A percentile compares a stretch with the other conserved stretches of the same genome.
Evolutionary conservation across 2,329 filamentous ascomycete species (phyloP).

Genomic region (Clonostachys sp.): DNA sequence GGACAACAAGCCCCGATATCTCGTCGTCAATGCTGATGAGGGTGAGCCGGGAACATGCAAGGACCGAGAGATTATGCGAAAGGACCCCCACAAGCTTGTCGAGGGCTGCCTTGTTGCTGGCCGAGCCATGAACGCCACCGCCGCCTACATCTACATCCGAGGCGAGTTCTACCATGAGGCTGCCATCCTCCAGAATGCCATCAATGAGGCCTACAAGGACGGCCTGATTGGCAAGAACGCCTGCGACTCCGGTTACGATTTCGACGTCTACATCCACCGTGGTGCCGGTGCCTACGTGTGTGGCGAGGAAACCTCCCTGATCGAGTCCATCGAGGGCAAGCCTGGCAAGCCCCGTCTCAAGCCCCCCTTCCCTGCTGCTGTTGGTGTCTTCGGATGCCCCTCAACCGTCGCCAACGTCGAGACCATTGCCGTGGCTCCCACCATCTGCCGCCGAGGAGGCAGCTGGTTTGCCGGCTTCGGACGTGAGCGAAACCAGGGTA

Average conservation of each 20-base stretch:
- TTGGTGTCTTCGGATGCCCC: constrained; percentile 96
- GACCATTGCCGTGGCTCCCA: constrained; percentile 91
- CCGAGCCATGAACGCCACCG: constrained; percentile 97
- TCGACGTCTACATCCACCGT: constrained; percentile 94
- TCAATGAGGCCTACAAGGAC: constrained; percentile 94
- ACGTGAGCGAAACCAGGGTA: constrained; percentile 92
- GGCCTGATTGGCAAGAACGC: constrained; percentile 98
- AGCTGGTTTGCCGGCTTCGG: constrained; percentile 93
- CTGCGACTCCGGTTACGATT: constrained; percentile 94
- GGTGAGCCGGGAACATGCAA: constrained; percentile 99
- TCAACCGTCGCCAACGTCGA: constrained; percentile 98
- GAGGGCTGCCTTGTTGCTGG: constrained; percentile 96
- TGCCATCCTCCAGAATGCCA: constrained; percentile 86
- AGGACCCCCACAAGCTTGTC: constrained; percentile 98
- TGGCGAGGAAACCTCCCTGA: constrained; percentile 95
- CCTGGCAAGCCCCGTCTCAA: constrained; percentile 97
- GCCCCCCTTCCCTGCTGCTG: constrained; percentile 95
- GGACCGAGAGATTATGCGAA: constrained; percentile 99
- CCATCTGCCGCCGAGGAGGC: constrained; percentile 88
- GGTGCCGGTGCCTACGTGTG: constrained; percentile 98
- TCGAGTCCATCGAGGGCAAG: constrained; percentile 98
- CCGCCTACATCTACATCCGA: constrained; percentile 98
- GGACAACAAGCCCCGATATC: constrained; percentile 89
- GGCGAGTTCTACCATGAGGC: constrained; percentile 98
- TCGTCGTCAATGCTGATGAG: constrained; percentile 98